Base-by-base conservation (phyloP, 1,139 yeast genomes). In the Kurtzmaniella quercitrusa region DNA sequence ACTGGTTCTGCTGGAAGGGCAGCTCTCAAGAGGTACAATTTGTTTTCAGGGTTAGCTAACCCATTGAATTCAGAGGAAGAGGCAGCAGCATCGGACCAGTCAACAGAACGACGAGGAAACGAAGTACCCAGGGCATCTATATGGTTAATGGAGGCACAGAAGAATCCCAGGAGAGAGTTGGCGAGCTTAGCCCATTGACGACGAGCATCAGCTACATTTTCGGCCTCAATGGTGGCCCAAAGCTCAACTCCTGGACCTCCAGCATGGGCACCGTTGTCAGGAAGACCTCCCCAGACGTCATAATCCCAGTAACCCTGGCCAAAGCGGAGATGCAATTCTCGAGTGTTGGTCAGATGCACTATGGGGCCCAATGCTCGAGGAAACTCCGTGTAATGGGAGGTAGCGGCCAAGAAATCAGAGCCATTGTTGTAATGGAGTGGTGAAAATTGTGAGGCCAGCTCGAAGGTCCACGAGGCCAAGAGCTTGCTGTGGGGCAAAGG, bases 201-300 rank as follows among this genome's bases (percentile, higher is more conserved):
- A 49, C 75, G 73, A 2, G 95, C 95, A 5, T 70, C 76, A 1
- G 67, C 70, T 38, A 75, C 64, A 25, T 72, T 57, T 1, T 63
- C 65, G 0, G 94, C 93, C 56, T 85, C 94, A 19, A 93, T 76
- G 40, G 82, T 74, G 0, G 97, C 94, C 88, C 95, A 88, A 10
- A 93, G 59, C 61, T 94, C 99, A 10, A 93, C 96, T 29, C 99
- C 99, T 3, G 94, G 86, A 2, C 98, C 98, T 18, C 98, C 98
- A 43, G 91, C 75, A 45, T 66, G 69, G 11, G 63, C 57, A 0
- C 99, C 99, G 52, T 79, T 67, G 41, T 70, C 66, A 0, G 97
- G 97, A 41, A 88, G 72, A 40, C 74, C 68, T 0, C 98, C 98
- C 95, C 97, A 93, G 6, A 77, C 68, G 48, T 85, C 88, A 0